These are phyloP conservation scores for Fusarium sp. DNA, from an alignment of 2,329 filamentous ascomycete genomes.

Conservation along the genomic window DNA sequence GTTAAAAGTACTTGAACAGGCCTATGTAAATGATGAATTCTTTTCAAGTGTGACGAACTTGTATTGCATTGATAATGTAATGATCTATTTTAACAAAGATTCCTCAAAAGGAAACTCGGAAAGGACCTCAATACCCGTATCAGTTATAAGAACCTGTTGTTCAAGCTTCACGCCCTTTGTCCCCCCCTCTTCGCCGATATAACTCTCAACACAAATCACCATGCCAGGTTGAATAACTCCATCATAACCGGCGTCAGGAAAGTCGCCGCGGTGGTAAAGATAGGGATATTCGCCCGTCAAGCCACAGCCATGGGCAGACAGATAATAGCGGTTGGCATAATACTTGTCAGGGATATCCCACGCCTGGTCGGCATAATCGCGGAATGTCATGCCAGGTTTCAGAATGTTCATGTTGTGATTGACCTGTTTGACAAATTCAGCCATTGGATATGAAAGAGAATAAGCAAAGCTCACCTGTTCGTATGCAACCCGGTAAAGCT, in stretches of 20 bases:
- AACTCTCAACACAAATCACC: slow-evolving; percentile 17
- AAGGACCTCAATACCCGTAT: slow-evolving; percentile 2
- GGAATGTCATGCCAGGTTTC: slow-evolving; percentile 19
- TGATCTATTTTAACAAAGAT: not conserved
- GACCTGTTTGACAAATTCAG: not conserved
- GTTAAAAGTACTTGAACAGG: too few species aligned
- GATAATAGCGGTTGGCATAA: slow-evolving; percentile 14
- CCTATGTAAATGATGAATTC: too few species aligned
- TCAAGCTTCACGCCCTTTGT: slow-evolving; percentile 21
- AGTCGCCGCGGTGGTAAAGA: slow-evolving; percentile 6
- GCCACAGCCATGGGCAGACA: slow-evolving; percentile 16
- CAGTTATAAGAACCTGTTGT: slow-evolving; percentile 19
- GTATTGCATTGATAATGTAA: too few species aligned
- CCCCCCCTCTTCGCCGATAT: slow-evolving; percentile 11
- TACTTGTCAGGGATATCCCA: slow-evolving; percentile 12
- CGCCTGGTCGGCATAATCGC: slow-evolving; percentile 5
- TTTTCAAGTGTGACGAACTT: too few species aligned
- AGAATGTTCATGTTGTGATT: slow-evolving; percentile 18
- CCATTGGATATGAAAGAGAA: not conserved
- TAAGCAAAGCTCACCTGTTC: not conserved
- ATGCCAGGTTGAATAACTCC: slow-evolving; percentile 12
- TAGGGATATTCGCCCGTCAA: slow-evolving; percentile 19
- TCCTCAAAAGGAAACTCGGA: slow-evolving; percentile 11
- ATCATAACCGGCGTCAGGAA: slow-evolving; percentile 17
- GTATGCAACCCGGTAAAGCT: slow-evolving; percentile 4